Evolutionary conservation across 208 protist genomes (phyloP), one percentile per base, ranked within the genome.

Genomic region (Trypanosoma cruzi): DNA sequence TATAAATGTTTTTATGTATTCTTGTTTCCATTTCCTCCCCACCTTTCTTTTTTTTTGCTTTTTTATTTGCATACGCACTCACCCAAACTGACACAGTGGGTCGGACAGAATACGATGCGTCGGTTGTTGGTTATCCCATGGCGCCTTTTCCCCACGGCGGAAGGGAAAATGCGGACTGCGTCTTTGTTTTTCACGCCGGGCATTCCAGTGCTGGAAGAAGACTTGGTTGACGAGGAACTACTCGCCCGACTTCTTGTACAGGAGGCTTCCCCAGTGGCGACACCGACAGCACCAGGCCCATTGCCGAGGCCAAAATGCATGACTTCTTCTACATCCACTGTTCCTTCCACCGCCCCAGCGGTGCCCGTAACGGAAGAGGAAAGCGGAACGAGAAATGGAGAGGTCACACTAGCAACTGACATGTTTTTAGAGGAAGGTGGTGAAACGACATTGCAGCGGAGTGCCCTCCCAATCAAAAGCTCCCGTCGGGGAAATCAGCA

Each of bases 161-260:
- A 6, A 48, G 36, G 2, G 5, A 32, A 1, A 1, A 46, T 48
- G 22, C 32, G 22, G n/a, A 5, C 56, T 0, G 44, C 26, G 31
- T 13, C 32, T 10, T 57, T 49, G 31, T 67, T 22, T 31, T 67
- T 34, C 10, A 28, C 18, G 10, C 13, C 16, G 14, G 53, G 64
- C 14, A 28, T 49, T 36, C 36, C 32, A 52, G 29, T 67, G 11
- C 5, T 37, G 36, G 53, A 61, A 5, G 61, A 73, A 31, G 58
- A 71, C 16, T 37, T 60, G 22, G 71, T 73, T 0, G 74, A 85
- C 26, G 83, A 88, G 34, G 83, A 82, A 7, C 53, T 63, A 40
- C 68, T 88, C 16, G 71, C 81, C 11, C 69, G 71, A 32, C 20
- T 76, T 20, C 68, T 88, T 7, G 79, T 88, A 13, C 82, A 88